These are phyloP conservation scores for Anaeromyces robustus DNA, from an alignment of 192 early-diverging fungal species.

Conservation along the genomic window DNA sequence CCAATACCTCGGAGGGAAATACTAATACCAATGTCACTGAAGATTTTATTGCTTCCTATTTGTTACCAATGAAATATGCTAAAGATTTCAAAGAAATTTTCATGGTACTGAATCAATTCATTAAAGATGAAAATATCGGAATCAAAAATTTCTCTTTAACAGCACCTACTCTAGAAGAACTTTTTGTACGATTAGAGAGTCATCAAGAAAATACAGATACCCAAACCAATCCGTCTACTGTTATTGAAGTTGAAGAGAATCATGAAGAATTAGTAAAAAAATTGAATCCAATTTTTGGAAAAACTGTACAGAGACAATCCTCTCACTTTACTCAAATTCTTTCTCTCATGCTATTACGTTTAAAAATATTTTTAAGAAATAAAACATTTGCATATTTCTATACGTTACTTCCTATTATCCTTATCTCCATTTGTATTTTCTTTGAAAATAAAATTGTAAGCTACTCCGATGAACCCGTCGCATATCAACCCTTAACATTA, in stretches of 20 bases:
- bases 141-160: neutral
- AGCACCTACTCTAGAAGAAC: neutral
- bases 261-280: neutral
- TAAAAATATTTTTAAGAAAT: neutral
- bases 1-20: too few species aligned
- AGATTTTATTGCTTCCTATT: neutral
- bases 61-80: neutral
- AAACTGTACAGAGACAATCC: neutral
- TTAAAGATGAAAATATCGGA: neutral
- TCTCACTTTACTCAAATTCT: neutral
- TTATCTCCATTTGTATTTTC: neutral
- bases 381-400: neutral
- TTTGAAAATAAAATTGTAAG: neutral
- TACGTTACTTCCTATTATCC: neutral
- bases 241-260: neutral
- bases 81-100: neutral
- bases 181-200: neutral
- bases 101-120: neutral
- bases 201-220: neutral
- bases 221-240: neutral
- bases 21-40: neutral
- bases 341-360: neutral
- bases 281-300: neutral
- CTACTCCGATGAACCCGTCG: neutral
- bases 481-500: neutral